Evolutionary conservation across 169 alveolate species (phyloP).

Genomic region (Cryptosporidium ryanae): DNA sequence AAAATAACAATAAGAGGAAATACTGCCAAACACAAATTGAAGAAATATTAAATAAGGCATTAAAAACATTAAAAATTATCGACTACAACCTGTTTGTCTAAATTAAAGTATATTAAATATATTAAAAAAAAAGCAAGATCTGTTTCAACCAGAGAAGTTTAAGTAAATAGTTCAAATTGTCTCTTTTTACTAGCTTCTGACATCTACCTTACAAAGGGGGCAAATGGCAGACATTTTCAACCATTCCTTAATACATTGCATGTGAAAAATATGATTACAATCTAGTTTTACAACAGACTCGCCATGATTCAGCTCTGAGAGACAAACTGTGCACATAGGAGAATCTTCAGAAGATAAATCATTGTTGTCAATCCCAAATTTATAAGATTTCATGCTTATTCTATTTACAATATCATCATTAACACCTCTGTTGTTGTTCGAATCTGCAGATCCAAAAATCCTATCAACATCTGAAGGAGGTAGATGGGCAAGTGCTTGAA

Average conservation of each 20-base stretch:
- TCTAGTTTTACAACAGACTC: conserved; percentile 76
- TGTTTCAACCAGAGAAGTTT: too few species aligned
- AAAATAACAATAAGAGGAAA: background rate
- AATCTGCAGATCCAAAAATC: conserved; percentile 78
- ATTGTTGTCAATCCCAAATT: conserved; percentile 5
- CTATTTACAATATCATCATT: conserved; percentile 31
- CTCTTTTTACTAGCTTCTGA: conserved; percentile 13
- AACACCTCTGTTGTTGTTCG: conserved; percentile 56
- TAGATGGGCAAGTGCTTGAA: conserved; percentile 78
- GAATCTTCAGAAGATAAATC: conserved; percentile 57
- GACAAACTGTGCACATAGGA: conserved; percentile 79
- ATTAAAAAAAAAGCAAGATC: too few species aligned
- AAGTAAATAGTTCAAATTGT: background rate
- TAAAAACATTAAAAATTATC: conserved; percentile 6
- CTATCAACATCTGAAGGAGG: conserved; percentile 78
- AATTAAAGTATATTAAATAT: background rate
- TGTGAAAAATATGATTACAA: conserved; percentile 79
- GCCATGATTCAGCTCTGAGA: conserved; percentile 74
- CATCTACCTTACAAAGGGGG: conserved; percentile 75
- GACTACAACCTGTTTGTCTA: conserved; percentile 37
- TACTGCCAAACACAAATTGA: background rate
- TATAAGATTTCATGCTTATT: conserved; percentile 58
- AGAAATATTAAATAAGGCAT: conserved; percentile 22
- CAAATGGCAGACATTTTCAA: conserved; percentile 78
- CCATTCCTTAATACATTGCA: conserved; percentile 80